Evolutionary conservation across 2,329 filamentous ascomycete species (phyloP), one percentile per base, ranked within the genome.

Genomic region (Pseudogymnoascus sp.): DNA sequence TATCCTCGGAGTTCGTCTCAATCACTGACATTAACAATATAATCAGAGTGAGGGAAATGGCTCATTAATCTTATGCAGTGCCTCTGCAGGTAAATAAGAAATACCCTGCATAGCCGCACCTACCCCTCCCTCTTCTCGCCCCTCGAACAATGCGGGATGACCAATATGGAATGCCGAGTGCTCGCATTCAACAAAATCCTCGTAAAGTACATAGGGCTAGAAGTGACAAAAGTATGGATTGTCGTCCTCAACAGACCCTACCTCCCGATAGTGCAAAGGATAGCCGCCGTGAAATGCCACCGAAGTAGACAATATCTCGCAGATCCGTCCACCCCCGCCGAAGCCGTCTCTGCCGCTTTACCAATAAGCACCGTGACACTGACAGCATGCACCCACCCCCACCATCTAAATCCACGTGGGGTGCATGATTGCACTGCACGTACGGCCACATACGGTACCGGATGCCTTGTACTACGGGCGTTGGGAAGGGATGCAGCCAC

Each of bases 301-400:
- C 22, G 43, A 50, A 50, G 43, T 30, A 50, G 43, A 30, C 22
- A 4, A 16, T 30, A 50, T 28, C 43, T 30, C 25, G 43, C 5
- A 28, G 43, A 50, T 50, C 43, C 5, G n/a, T 1, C 25, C 22
- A 50, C 6, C 43, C 38, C 25, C 43, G 25, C 43, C 43, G 25
- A 30, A 12, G 43, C 43, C 43, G 43, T 50, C 43, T 30, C 43
- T 50, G 22, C 25, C 43, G 43, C 43, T 50, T 47, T 11, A 16
- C 43, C 43, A 50, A 50, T 50, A 50, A 50, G 22, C 43, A 50
- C 25, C 43, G 25, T 30, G 25, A 30, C 43, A 50, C 43, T 50
- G 25, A 50, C 43, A 50, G 43, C 43, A 50, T 50, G 43, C 43
- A 50, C 43, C 43, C 43, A 50, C 43, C 43, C 43, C 22, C 43